Percentiles rank a stretch among this genome's conserved stretches.
Evolutionary conservation across 768 basidiomycete species (phyloP).

Genomic region (Cubamyces sp.): DNA sequence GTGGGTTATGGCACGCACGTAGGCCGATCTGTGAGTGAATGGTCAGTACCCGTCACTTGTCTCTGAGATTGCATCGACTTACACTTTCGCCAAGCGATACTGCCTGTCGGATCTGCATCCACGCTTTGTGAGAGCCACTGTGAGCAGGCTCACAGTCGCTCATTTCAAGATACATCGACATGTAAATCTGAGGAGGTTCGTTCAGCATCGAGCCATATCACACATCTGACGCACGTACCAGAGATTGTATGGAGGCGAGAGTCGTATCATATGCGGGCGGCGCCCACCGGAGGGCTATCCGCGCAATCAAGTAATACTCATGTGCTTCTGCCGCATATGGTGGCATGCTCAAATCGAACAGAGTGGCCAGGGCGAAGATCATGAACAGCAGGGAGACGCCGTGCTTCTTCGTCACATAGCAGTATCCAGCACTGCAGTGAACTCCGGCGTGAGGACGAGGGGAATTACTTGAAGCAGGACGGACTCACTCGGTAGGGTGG

Average conservation of each 20-base stretch:
- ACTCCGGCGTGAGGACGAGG: background rate
- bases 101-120: conserved; percentile 59
- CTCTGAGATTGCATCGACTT: conserved; percentile 31
- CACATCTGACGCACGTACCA: conserved; percentile 45
- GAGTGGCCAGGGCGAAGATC: conserved; percentile 64
- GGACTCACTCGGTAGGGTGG: conserved; percentile 47
- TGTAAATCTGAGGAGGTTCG: conserved; percentile 39
- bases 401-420: conserved; percentile 46
- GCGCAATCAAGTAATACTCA: conserved; percentile 65
- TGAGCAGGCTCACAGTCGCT: conserved; percentile 51
- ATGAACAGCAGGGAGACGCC: conserved; percentile 64
- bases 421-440: conserved; percentile 22
- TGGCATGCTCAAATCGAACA: conserved; percentile 57
- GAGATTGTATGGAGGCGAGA: conserved; percentile 53
- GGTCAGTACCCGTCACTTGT: conserved; percentile 39
- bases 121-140: conserved; percentile 50
- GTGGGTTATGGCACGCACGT: conserved; percentile 15
- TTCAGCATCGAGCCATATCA: conserved; percentile 31
- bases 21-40: conserved; percentile 45
- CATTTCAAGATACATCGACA: conserved; percentile 55
- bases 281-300: conserved; percentile 53
- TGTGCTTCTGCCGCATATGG: conserved; percentile 57
- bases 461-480: background rate
- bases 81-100: conserved; percentile 64
- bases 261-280: conserved; percentile 55